These are phyloP conservation scores for Pestalotiopsis sp. DNA, from an alignment of 2,329 filamentous ascomycete species.

Conservation along the genomic window DNA sequence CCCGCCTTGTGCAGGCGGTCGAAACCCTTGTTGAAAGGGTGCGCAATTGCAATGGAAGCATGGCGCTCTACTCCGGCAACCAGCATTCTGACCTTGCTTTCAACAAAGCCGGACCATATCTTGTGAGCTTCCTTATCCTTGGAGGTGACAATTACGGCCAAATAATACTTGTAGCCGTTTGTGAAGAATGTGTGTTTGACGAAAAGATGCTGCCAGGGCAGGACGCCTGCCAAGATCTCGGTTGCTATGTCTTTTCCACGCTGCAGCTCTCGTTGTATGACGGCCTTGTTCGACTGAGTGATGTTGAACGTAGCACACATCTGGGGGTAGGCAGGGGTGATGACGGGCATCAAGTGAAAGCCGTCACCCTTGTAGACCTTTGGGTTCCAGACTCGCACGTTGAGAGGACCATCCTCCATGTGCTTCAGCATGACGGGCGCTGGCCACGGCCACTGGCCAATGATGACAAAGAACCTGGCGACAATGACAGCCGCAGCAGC, in stretches of 20 bases:
- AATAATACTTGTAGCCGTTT: constrained; percentile 90
- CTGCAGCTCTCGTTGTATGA: constrained; percentile 82
- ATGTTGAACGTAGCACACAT: constrained; percentile 99
- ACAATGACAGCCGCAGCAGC: constrained; percentile 88
- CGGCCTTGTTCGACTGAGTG: constrained; percentile 78
- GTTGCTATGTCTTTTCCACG: constrained; percentile 77
- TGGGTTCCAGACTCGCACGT: constrained; percentile 92
- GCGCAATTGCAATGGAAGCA: constrained; percentile 77
- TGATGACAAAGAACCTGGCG: constrained; percentile 91
- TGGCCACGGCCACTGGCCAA: constrained; percentile 91
- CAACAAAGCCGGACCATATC: constrained; percentile 87
- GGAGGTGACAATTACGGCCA: constrained; percentile 83
- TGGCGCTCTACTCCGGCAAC: constrained; percentile 83
- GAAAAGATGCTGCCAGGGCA: constrained; percentile 86
- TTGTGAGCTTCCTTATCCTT: constrained; percentile 82
- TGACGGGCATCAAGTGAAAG: constrained; percentile 94
- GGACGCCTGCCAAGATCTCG: constrained; percentile 75
- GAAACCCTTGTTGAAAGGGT: constrained; percentile 92
- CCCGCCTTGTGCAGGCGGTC: constrained; percentile 77
- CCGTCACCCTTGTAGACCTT: constrained; percentile 80
- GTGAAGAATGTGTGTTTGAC: constrained; percentile 93
- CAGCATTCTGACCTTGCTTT: constrained; percentile 88
- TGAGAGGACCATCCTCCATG: constrained; percentile 79
- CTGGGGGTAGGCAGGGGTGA: constrained; percentile 94
- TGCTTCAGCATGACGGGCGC: constrained; percentile 88